Base-by-base conservation (phyloP, 345 rosid genomes). In the Corchorus olitorius region DNA sequence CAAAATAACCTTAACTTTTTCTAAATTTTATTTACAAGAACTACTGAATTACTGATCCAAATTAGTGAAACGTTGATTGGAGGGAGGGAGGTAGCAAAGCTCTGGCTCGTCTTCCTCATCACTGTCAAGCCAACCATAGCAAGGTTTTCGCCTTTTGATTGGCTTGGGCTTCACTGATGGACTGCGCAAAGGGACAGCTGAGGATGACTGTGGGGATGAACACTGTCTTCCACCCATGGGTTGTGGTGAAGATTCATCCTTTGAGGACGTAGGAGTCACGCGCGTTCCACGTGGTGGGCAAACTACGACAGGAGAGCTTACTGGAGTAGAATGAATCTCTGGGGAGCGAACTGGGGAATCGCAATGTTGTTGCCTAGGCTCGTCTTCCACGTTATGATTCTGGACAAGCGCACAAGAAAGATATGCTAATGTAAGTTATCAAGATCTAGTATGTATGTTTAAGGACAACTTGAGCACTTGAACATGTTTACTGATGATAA, bases 61-160 rank as follows among this genome's bases (percentile, higher is more conserved):
- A 45, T 8, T 45, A 8, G 48, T 7, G 48, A 6, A 6, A 39
- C 43, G 43, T 0, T 39, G 43, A 39, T 39, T 39, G 43, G 43
- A 39, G 3, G 43, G 43, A 3, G 43, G 2, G 2, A 45, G 10
- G 48, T 60, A 65, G 12, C 11, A 5, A 65, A 66, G 53, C 2
- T 16, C 16, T 12, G 72, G 69, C 39, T 67, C 27, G 27, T 27
- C 80, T 33, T 76, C 78, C 11, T 73, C 77, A 43, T 80, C 80
- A 66, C 70, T 67, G 56, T 70, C 52, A 59, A 81, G 41, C 80
- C 83, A 81, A 6, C 83, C 83, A 45, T 66, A 76, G 10, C 74
- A 80, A 63, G 79, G 79, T 43, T 46, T 70, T 4, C 68, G 72
- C 37, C 59, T 52, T 8, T 9, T 53, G 22, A 4, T 5, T 12